Conservation (phyloP, 176 grass and related monocot species). For the Melocanna baccifera region DNA sequence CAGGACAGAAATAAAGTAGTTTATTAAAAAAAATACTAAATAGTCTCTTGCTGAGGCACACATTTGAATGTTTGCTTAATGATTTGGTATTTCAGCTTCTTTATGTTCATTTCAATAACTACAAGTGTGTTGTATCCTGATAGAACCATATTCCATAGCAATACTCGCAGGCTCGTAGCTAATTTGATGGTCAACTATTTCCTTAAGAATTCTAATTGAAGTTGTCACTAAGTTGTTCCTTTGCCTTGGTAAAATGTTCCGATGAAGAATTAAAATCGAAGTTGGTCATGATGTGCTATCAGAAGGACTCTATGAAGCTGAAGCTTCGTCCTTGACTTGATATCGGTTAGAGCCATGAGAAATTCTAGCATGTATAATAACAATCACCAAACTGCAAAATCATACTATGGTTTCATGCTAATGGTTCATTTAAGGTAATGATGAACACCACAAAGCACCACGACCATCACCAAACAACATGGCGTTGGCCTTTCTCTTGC, state of each 20-base stretch:
- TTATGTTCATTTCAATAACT: neutral
- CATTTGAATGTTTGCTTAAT: neutral
- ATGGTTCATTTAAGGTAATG: neutral
- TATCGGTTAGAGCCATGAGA: neutral
- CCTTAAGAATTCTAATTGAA: neutral
- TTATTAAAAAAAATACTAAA: neutral
- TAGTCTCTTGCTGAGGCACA: neutral
- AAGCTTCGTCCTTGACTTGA: too few relatives aligned
- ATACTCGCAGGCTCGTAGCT: neutral
- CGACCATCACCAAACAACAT: neutral
- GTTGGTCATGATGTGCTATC: neutral
- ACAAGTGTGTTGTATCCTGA: neutral
- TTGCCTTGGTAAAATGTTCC: neutral
- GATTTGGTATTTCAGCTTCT: neutral
- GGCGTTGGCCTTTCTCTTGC: neutral
- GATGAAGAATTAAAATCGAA: neutral
- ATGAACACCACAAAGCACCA: neutral
- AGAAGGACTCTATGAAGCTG: neutral
- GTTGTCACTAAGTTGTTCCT: neutral
- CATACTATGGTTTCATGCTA: neutral
- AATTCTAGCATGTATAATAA: neutral
- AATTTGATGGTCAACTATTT: neutral
- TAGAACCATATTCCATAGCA: neutral
- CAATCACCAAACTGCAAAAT: neutral
- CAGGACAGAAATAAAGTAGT: neutral